These are phyloP conservation scores for Psilocybe tampanensis DNA, from an alignment of 768 basidiomycete genomes.

Conservation along the genomic window DNA sequence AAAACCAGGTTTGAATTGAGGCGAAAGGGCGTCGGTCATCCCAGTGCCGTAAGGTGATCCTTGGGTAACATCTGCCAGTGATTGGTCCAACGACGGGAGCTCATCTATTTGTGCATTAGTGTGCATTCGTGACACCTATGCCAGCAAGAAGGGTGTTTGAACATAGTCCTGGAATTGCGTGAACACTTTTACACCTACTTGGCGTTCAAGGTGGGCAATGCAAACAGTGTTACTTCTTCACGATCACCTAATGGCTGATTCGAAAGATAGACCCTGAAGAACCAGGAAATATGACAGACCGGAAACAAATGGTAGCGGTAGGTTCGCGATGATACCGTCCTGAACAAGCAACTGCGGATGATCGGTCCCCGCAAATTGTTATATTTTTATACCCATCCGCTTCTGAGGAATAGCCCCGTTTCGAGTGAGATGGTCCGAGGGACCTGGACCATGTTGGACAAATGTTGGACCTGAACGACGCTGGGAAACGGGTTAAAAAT, in stretches of 20 bases:
- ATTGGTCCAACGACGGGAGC: slow-evolving; percentile 38
- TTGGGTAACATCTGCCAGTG: slow-evolving; percentile 34
- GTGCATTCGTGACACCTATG: slow-evolving; percentile 26
- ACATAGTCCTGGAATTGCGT: slow-evolving; percentile 25
- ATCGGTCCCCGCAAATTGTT: too few species aligned
- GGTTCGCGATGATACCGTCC: slow-evolving; percentile 45
- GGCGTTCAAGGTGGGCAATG: slow-evolving; percentile 48
- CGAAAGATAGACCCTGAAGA: too few species aligned
- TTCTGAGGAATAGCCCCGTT: too few species aligned
- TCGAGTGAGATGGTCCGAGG: too few species aligned
- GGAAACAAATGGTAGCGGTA: slow-evolving; percentile 52
- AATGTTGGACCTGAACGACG: too few species aligned
- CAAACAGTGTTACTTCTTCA: slow-evolving; percentile 50
- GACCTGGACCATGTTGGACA: too few species aligned
- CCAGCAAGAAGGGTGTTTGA: slow-evolving; percentile 31
- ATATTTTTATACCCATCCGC: too few species aligned
- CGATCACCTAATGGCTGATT: slow-evolving; percentile 26
- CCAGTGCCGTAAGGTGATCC: slow-evolving; percentile 60
- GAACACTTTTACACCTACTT: slow-evolving; percentile 39
- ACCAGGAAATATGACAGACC: slow-evolving; percentile 25
- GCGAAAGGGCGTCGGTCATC: slow-evolving; percentile 40
- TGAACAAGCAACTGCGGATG: slow-evolving; percentile 45
- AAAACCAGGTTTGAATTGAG: slow-evolving; percentile 46
- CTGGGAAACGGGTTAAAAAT: too few species aligned
- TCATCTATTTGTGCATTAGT: slow-evolving; percentile 32